A percentile compares a stretch with the other conserved stretches of the same genome.
These are phyloP conservation scores for Vanderwaltozyma verrucispora DNA, from an alignment of 805 yeast genomes.

Conservation along the genomic window DNA sequence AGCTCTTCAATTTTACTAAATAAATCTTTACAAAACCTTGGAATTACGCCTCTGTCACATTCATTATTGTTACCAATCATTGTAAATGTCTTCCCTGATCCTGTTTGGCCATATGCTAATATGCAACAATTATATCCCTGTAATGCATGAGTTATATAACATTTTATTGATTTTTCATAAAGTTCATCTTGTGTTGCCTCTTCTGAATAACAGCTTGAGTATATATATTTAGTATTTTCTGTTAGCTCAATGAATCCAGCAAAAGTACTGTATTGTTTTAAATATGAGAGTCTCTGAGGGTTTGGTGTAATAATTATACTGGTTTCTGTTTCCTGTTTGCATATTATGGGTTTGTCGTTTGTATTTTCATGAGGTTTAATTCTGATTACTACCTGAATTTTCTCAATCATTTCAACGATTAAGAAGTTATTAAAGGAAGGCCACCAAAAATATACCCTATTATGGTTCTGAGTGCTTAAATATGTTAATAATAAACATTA, in stretches of 20 bases:
- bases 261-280: too few species aligned
- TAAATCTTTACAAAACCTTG: constrained; percentile 42
- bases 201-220: constrained; percentile 60
- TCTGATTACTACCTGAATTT: not conserved
- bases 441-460: too few species aligned
- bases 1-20: constrained; percentile 37
- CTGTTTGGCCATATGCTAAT: constrained; percentile 95
- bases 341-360: constrained; percentile 7
- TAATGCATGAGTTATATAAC: constrained; percentile 46
- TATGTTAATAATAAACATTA: too few species aligned
- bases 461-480: too few species aligned
- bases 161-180: constrained; percentile 42
- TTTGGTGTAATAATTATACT: too few species aligned
- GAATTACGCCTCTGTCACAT: constrained; percentile 56
- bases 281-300: too few species aligned
- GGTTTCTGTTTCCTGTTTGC: constrained; percentile 12
- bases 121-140: constrained; percentile 90
- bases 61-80: constrained; percentile 58
- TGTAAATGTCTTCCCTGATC: constrained; percentile 87
- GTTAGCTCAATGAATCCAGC: constrained; percentile 31
- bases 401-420: not conserved
- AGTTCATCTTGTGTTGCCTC: constrained; percentile 31
- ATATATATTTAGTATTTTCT: constrained; percentile 36
- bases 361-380: not conserved
- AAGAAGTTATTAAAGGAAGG: too few species aligned